Conservation (phyloP, 2,329 filamentous ascomycete genomes). For the Colletotrichum somersetense region DNA sequence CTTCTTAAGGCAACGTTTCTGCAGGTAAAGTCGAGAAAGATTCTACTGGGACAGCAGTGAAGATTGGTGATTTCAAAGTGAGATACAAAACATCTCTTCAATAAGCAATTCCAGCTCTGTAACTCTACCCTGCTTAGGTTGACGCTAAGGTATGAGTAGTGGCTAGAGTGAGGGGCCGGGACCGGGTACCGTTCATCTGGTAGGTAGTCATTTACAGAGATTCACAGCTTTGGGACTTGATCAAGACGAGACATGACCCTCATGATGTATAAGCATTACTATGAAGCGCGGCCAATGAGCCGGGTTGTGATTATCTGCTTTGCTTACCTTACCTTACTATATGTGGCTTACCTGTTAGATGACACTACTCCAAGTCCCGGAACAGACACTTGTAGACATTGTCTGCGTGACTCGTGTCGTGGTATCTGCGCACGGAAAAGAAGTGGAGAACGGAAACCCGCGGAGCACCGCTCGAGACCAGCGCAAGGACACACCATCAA, state of each 20-base stretch:
- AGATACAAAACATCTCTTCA: background rate
- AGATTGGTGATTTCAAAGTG: too few species aligned
- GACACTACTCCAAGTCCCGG: too few species aligned
- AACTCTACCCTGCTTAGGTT: background rate
- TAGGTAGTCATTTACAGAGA: too few species aligned
- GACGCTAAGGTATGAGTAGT: too few species aligned
- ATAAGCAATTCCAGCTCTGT: background rate
- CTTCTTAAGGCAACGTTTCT: background rate
- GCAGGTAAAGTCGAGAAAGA: background rate
- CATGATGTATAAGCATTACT: too few species aligned
- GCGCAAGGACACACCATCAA: background rate
- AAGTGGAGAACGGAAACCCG: conserved; percentile 15
- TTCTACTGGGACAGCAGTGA: background rate
- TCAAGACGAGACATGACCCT: background rate
- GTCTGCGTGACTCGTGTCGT: background rate
- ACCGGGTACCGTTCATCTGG: background rate
- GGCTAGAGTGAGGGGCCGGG: background rate
- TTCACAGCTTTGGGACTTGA: background rate
- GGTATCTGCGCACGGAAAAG: background rate
- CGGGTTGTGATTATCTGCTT: too few species aligned
- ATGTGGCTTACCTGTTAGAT: too few species aligned
- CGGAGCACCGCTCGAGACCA: conserved; percentile 4
- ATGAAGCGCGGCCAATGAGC: background rate
- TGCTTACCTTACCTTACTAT: too few species aligned
- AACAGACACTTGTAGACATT: background rate